phyloP scores from a whole-genome alignment of 2,329 filamentous ascomycete genomes.

The Fusarium tjaetaba region DNA sequence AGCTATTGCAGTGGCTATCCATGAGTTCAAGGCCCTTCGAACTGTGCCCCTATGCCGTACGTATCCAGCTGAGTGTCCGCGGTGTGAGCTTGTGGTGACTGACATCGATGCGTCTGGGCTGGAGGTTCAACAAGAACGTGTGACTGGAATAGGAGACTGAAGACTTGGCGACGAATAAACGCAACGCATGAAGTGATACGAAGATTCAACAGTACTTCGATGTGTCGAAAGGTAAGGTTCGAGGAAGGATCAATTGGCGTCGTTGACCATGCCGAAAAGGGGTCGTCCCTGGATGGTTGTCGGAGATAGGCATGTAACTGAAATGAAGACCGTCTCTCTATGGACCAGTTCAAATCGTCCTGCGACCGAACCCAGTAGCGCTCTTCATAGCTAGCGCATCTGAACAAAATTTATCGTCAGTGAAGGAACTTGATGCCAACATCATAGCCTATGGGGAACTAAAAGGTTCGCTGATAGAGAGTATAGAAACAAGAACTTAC shows the following conservation, averaged over 20 bases:
- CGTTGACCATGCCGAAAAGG: background rate
- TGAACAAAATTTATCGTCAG: background rate
- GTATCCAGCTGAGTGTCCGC: background rate
- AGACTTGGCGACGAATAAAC: background rate
- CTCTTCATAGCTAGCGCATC: background rate
- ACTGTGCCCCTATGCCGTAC: slow-evolving; percentile 3
- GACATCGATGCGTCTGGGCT: background rate
- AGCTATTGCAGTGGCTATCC: background rate
- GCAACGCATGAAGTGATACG: background rate
- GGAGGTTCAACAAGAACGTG: background rate
- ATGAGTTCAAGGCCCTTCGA: background rate
- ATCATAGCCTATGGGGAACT: background rate
- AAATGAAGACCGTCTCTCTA: background rate
- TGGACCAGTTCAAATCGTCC: background rate
- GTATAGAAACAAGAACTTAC: background rate
- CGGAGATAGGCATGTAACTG: background rate
- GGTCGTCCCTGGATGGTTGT: background rate
- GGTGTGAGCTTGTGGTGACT: background rate
- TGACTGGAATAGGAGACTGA: background rate
- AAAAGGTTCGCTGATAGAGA: background rate
- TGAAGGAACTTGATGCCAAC: background rate
- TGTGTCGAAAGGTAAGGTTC: background rate
- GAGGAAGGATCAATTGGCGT: background rate
- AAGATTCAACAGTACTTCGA: background rate
- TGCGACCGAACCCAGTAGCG: background rate